These are phyloP conservation scores for Pestalotiopsis sp. DNA, from an alignment of 2,329 filamentous ascomycete species.

Conservation along the genomic window DNA sequence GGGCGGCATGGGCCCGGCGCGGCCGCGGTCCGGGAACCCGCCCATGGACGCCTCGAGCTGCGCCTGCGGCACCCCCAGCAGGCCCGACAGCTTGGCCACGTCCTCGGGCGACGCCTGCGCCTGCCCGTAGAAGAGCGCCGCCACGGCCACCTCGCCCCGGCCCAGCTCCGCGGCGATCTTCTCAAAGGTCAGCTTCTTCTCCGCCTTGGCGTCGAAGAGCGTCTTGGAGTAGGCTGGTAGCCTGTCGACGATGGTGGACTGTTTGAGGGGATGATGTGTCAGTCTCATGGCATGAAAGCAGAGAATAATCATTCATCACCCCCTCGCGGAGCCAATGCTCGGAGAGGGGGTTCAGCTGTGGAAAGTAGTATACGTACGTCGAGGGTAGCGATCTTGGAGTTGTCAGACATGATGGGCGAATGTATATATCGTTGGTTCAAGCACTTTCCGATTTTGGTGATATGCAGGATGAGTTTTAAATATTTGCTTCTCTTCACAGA, in stretches of 20 bases:
- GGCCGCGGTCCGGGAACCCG: constrained; percentile 80
- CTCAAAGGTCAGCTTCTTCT: constrained; percentile 77
- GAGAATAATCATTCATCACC: background rate
- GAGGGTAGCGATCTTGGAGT: constrained; percentile 29
- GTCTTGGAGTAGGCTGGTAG: constrained; percentile 72
- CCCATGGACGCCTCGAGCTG: constrained; percentile 64
- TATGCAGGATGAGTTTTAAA: background rate
- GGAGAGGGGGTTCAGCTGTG: background rate
- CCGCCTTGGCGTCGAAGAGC: constrained; percentile 81
- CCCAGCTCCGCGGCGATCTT: constrained; percentile 73
- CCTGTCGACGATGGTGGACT: constrained; percentile 68
- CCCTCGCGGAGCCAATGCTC: background rate
- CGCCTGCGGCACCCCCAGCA: constrained; percentile 64
- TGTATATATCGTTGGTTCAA: background rate
- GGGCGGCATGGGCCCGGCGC: constrained; percentile 80
- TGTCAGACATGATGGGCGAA: constrained; percentile 10
- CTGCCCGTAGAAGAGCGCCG: constrained; percentile 91
- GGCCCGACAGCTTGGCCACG: constrained; percentile 62
- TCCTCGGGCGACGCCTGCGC: constrained; percentile 74
- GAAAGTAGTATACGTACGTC: constrained; percentile 27
- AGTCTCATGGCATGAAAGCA: background rate
- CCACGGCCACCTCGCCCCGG: constrained; percentile 81
- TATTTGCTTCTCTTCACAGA: background rate
- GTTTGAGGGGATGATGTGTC: too few relatives aligned
- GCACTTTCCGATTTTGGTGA: background rate